Percentiles rank a stretch among this genome's conserved stretches.
phyloP scores from a whole-genome alignment of 495 filamentous ascomycete genomes.

The Venustampulla echinocandica region DNA sequence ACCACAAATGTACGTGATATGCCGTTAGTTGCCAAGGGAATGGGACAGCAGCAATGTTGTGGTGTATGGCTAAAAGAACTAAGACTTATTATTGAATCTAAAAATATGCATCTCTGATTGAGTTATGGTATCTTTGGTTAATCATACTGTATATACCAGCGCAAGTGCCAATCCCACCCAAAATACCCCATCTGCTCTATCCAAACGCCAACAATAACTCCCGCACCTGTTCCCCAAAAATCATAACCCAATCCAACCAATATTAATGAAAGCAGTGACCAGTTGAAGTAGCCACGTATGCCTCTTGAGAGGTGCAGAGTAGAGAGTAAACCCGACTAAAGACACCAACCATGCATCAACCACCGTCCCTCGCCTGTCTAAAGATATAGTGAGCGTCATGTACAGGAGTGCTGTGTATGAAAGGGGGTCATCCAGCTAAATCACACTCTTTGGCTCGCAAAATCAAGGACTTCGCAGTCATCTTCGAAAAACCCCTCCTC shows the following conservation, averaged over 20 bases:
- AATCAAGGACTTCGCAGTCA: constrained; percentile 87
- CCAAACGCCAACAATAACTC: not conserved
- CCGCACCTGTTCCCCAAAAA: not conserved
- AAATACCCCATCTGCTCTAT: not conserved
- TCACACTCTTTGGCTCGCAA: constrained; percentile 77
- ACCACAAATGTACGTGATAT: too few relatives aligned
- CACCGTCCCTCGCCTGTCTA: not conserved
- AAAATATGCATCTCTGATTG: not conserved
- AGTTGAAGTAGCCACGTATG: not conserved
- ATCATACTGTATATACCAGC: not conserved
- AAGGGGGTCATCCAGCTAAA: too few relatives aligned
- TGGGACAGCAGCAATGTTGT: too few relatives aligned
- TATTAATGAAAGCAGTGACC: not conserved
- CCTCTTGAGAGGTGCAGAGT: not conserved
- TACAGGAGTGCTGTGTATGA: not conserved
- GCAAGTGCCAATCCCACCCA: not conserved
- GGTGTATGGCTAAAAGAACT: too few relatives aligned
- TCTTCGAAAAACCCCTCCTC: constrained; percentile 89
- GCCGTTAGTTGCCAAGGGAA: too few relatives aligned
- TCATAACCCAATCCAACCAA: not conserved
- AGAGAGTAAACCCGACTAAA: not conserved
- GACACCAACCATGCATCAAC: not conserved
- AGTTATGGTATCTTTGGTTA: constrained; percentile 1
- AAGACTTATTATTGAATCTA: too few relatives aligned
- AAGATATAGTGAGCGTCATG: not conserved